Base-by-base conservation (phyloP, 2,329 filamentous ascomycete genomes). In the Cyclaneusma minus region DNA sequence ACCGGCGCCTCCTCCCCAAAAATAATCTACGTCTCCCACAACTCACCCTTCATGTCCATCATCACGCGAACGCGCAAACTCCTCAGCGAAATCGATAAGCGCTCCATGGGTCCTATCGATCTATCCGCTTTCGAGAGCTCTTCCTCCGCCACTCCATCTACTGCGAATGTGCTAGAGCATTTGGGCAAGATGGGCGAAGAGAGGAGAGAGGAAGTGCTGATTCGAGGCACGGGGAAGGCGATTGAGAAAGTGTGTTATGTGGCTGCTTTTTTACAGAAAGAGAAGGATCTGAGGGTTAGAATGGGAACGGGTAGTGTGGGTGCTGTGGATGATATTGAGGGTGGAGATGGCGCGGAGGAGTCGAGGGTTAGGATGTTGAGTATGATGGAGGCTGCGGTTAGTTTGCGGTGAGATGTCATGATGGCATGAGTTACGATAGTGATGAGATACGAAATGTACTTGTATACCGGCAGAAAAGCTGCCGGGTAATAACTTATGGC, bases 191-290 rank as follows among this genome's bases (percentile, higher is more conserved):
- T 28, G 12, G 33, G 25, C 12, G 24, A n/a, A 20, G 28, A 30
- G 29, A 24, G 20, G 2, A 29, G 25, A 7, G 42, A 45, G 22
- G 40, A 46, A 20, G 42, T 48, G 4, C n/a, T 39, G 3, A 30
- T 49, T 16, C 47, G 42, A 24, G 44, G 36, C 1, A 47, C 44
- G 3, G 46, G 45, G 5, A 48, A 37, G 17, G 45, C 44, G 8
- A 42, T 49, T 15, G 37, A 44, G 33, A 46, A 40, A 24, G 33
- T 40, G 5, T 20, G 48, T 9, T 26, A 29, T 12, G 13, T 48
- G 5, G 43, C 40, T 9, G 23, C 36, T n/a, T 45, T 31, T 30
- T 45, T 41, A 24, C 32, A 37, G 25, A 28, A 27, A 6, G 30
- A 45, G 29, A 40, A 36, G 11, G 43, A 36, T 18, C 21, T 5